Percentiles rank a stretch among this genome's conserved stretches.
phyloP scores from a whole-genome alignment of 1,284 basidiomycete genomes.

The Xerocomus alliaceus region DNA sequence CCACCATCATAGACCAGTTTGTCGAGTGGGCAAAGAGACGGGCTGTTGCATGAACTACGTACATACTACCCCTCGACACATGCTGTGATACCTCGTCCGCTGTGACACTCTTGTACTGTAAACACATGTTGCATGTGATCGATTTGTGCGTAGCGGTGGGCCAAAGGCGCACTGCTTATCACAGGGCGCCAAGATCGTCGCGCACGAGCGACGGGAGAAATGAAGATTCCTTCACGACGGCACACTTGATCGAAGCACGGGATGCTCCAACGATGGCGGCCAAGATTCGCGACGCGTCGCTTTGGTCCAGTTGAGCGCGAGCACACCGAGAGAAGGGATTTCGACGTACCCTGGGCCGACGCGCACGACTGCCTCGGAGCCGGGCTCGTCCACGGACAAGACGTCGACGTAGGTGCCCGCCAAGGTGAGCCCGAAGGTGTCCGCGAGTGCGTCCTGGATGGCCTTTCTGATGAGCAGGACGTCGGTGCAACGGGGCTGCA shows the following conservation, averaged over 20 bases:
- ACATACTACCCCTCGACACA: background rate
- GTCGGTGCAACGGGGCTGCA: constrained; percentile 43
- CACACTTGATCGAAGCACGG: constrained; percentile 39
- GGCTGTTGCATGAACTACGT: constrained; percentile 11
- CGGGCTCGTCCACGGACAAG: constrained; percentile 43
- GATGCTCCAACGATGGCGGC: constrained; percentile 45
- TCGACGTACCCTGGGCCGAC: constrained; percentile 35
- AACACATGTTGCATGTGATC: background rate
- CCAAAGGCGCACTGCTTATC: constrained; percentile 13
- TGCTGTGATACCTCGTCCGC: constrained; percentile 3
- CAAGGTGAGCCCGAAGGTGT: constrained; percentile 49
- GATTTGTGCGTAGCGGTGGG: too few species aligned
- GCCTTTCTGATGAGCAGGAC: constrained; percentile 48
- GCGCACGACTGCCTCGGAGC: constrained; percentile 46
- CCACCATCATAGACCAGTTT: constrained; percentile 87
- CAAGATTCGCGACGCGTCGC: constrained; percentile 49
- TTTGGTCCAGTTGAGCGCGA: constrained; percentile 22
- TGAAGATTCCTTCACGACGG: constrained; percentile 47
- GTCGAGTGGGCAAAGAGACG: constrained; percentile 69
- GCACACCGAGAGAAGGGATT: background rate
- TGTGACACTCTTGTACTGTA: constrained; percentile 2
- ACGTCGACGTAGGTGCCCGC: constrained; percentile 52
- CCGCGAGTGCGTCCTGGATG: constrained; percentile 51
- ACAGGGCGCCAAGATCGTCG: constrained; percentile 11
- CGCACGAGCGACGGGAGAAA: constrained; percentile 50